phyloP scores from a whole-genome alignment of 129 eudicot genomes.

The Oenanthe sinensis region DNA sequence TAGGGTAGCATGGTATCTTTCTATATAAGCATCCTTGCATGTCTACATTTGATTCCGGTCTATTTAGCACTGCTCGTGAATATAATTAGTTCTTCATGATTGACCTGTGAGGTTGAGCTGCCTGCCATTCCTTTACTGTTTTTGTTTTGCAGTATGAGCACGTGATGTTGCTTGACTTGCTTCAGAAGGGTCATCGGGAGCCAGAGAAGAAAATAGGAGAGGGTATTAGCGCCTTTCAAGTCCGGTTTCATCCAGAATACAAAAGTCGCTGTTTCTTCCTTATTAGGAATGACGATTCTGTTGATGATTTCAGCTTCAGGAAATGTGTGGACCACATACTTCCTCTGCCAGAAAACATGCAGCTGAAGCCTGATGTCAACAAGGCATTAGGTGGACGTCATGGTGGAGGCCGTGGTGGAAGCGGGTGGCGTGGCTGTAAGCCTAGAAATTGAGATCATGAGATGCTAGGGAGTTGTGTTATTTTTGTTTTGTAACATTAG shows the following conservation, averaged over 20 bases:
- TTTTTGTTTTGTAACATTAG: background rate
- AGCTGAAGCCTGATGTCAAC: slow-evolving; percentile 53
- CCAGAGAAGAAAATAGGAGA: slow-evolving; percentile 71
- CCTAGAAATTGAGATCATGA: slow-evolving; percentile 33
- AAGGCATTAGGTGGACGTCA: slow-evolving; percentile 58
- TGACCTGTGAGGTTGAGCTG: background rate
- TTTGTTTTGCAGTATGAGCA: slow-evolving; percentile 62
- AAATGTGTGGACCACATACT: slow-evolving; percentile 94
- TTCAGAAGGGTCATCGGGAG: slow-evolving; percentile 78
- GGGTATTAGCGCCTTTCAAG: slow-evolving; percentile 61
- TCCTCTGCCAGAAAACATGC: slow-evolving; percentile 92
- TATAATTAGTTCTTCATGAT: background rate
- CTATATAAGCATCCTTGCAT: background rate
- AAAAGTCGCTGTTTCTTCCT: slow-evolving; percentile 89
- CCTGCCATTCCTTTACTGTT: background rate
- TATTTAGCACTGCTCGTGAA: background rate
- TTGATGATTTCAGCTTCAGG: slow-evolving; percentile 94
- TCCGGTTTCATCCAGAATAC: slow-evolving; percentile 61
- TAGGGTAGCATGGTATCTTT: background rate
- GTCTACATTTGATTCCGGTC: background rate
- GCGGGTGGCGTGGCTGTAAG: slow-evolving; percentile 20
- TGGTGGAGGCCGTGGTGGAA: slow-evolving; percentile 16
- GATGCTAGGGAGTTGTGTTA: slow-evolving; percentile 1
- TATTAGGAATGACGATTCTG: slow-evolving; percentile 52
- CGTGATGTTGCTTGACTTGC: slow-evolving; percentile 54